These are phyloP conservation scores for Sporormia fimetaria DNA, from an alignment of 495 filamentous ascomycete species.

Conservation along the genomic window DNA sequence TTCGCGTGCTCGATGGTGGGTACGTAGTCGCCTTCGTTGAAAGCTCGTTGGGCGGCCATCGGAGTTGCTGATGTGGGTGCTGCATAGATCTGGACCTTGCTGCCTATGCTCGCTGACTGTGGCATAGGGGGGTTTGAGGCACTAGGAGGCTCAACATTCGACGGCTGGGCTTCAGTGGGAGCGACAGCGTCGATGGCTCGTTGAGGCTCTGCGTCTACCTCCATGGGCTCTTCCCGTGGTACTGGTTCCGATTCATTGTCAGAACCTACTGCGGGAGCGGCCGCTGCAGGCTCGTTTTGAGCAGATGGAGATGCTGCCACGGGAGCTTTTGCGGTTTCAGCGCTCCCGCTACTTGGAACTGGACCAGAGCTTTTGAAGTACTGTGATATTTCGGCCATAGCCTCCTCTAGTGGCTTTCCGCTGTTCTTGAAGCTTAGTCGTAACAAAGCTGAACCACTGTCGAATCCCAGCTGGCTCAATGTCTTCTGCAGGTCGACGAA, in stretches of 20 bases:
- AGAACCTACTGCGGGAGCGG: no score
- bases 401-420: slow-evolving; percentile 68
- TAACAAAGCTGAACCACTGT: slow-evolving; percentile 66
- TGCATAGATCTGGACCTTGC: slow-evolving; percentile 59
- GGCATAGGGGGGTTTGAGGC: slow-evolving; percentile 12
- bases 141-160: no score
- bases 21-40: slow-evolving; percentile 64
- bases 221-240: slow-evolving; percentile 19
- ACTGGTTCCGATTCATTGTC: no score
- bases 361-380: slow-evolving; percentile 44
- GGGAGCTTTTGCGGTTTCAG: slow-evolving; percentile 4
- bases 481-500: slow-evolving; percentile 81
- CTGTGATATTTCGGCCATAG: slow-evolving; percentile 64
- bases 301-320: no score
- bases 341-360: slow-evolving; percentile 8
- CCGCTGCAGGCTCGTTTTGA: no score
- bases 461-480: slow-evolving; percentile 74
- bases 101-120: slow-evolving; percentile 29
- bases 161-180: no score
- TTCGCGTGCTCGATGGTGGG: slow-evolving; percentile 80
- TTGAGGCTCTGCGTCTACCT: slow-evolving; percentile 5
- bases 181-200: slow-evolving; percentile 8
- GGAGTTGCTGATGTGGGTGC: slow-evolving; percentile 62
- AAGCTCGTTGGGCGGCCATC: slow-evolving; percentile 52
- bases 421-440: slow-evolving; percentile 64